Base-by-base conservation (phyloP, 148 eudicot species). In the Camellia lanceoleosa region DNA sequence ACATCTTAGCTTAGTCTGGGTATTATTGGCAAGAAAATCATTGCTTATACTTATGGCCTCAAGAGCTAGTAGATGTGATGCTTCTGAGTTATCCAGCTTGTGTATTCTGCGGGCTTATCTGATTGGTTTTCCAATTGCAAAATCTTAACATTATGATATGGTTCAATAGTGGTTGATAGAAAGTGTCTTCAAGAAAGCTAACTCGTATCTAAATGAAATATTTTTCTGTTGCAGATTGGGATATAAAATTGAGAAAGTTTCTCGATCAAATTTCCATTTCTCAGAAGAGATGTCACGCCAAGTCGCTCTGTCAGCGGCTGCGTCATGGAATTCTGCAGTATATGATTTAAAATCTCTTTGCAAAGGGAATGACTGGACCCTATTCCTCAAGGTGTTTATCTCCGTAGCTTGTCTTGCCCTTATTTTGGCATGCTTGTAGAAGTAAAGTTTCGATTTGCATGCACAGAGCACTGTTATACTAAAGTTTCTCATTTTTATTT, bases 241-340 rank as follows among this genome's bases (percentile, higher is more conserved):
- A 81, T 93, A 92, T 85, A 83, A 76, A 74, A 77, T 95, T 58
- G 94, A 92, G 86, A 95, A 93, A 87, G 77, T 93, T 79, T 91
- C 92, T 2, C 85, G 84, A 30, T 91, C 98, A 74, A 90, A 83
- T 65, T 95, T 91, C 84, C 87, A 85, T 68, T 82, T 88, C 73
- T 89, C 95, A 42, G 93, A 90, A 90, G 97, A 88, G 79, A 86
- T 64, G 83, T 86, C 91, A 20, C 91, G 66, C 8, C 86, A 73
- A 78, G 86, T 88, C 71, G 94, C 90, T 75, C 80, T 83, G 56
- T 88, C 90, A 63, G 88, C 80, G 69, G 90, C 87, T 78, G 87
- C 92, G 7, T 69, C 74, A 68, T 93, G 97, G 97, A 92, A 93
- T 82, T 81, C 85, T 60, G 82, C 85, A 15, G 87, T 87, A 55